Evolutionary conservation across 176 grass and related monocot genomes (phyloP).

Genomic region (Saccharum officinarum): DNA sequence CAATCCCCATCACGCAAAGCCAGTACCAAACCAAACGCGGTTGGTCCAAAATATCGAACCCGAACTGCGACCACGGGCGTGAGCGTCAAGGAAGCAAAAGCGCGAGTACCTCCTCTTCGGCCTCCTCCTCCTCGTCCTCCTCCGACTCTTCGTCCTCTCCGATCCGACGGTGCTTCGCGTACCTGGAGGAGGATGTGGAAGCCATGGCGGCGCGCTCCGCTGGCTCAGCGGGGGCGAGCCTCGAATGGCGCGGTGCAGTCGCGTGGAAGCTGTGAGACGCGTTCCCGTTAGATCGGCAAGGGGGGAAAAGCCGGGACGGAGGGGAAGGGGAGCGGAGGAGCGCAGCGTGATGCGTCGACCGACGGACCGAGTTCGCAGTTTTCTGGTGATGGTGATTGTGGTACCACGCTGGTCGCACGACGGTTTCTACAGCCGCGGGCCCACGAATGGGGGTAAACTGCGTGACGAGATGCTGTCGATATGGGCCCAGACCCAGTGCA

Average conservation of each 20-base stretch:
- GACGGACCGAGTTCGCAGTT: slow-evolving; percentile 10
- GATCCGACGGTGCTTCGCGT: slow-evolving; percentile 62
- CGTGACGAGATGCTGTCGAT: neutral
- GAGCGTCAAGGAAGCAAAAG: neutral
- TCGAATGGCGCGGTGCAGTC: neutral
- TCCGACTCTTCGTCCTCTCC: slow-evolving; percentile 53
- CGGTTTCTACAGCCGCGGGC: neutral
- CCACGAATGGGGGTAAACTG: neutral
- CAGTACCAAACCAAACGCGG: neutral
- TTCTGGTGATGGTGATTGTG: slow-evolving; percentile 8
- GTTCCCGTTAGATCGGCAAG: slow-evolving; percentile 48
- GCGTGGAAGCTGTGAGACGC: slow-evolving; percentile 1
- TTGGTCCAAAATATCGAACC: neutral
- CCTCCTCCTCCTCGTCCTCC: slow-evolving; percentile 32
- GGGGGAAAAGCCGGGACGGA: neutral
- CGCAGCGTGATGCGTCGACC: slow-evolving; percentile 29
- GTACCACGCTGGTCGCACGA: slow-evolving; percentile 6
- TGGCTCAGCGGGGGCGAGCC: neutral
- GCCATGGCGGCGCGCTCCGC: slow-evolving; percentile 42
- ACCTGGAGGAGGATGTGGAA: slow-evolving; percentile 51
- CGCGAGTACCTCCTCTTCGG: slow-evolving; percentile 54
- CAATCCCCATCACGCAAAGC: slow-evolving; percentile 13
- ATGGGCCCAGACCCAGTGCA: neutral
- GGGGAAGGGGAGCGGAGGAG: neutral
- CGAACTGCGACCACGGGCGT: neutral